Evolutionary conservation across 129 eudicot genomes (phyloP).

Genomic region (Lactuca saligna): DNA sequence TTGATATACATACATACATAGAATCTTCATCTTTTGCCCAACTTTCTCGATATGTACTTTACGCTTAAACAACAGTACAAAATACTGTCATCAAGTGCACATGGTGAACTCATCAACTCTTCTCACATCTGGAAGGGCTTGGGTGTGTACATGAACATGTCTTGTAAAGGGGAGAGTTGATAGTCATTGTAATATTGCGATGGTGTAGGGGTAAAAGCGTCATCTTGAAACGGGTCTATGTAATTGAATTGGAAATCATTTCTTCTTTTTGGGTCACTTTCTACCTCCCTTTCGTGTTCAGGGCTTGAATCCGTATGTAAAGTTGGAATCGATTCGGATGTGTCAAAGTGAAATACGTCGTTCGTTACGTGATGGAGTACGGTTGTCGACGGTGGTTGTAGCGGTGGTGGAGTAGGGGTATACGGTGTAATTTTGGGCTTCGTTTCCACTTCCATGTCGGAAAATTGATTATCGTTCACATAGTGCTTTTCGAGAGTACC

Average conservation of each 20-base stretch:
- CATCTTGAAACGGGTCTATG: slow-evolving; percentile 45
- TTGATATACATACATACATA: slow-evolving; percentile 9
- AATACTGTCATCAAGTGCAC: neutral
- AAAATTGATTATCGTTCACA: slow-evolving; percentile 33
- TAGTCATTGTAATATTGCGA: slow-evolving; percentile 45
- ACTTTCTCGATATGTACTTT: slow-evolving; percentile 11
- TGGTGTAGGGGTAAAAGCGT: slow-evolving; percentile 41
- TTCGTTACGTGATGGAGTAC: slow-evolving; percentile 34
- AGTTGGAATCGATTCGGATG: slow-evolving; percentile 56
- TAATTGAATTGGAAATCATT: slow-evolving; percentile 35
- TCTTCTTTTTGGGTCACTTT: slow-evolving; percentile 47
- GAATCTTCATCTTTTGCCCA: neutral
- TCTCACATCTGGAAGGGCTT: slow-evolving; percentile 37
- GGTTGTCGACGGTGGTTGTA: slow-evolving; percentile 25
- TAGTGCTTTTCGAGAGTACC: slow-evolving; percentile 54
- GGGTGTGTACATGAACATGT: slow-evolving; percentile 45
- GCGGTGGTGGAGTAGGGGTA: slow-evolving; percentile 13
- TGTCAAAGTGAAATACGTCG: slow-evolving; percentile 44
- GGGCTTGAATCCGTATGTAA: slow-evolving; percentile 65
- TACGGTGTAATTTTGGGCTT: slow-evolving; percentile 40
- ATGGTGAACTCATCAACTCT: neutral
- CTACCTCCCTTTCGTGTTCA: slow-evolving; percentile 52
- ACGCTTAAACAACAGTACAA: neutral
- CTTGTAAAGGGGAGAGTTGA: slow-evolving; percentile 46
- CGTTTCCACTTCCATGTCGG: slow-evolving; percentile 50